Percentiles rank a stretch among this genome's conserved stretches.
Conservation (phyloP, 148 eudicot species). For the Talinum fruticosum region DNA sequence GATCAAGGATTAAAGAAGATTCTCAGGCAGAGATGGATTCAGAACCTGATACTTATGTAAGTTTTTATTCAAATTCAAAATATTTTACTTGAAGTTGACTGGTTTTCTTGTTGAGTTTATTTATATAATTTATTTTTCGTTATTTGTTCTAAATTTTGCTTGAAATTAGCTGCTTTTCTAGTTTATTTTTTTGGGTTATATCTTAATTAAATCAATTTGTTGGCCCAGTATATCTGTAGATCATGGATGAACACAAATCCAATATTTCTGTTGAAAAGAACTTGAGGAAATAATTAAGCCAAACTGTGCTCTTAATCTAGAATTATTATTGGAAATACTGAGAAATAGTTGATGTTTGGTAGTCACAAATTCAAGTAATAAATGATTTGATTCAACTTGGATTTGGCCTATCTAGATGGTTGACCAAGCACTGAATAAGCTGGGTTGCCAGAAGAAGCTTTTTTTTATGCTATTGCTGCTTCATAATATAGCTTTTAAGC, state of each 20-base stretch:
- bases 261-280: too few species aligned
- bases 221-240: too few species aligned
- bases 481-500: too few species aligned
- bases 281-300: neutral
- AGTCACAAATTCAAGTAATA: neutral
- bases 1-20: constrained; percentile 33
- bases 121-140: too few species aligned
- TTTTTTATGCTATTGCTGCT: neutral
- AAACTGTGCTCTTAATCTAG: neutral
- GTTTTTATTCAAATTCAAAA: constrained; percentile 10
- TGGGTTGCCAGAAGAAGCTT: neutral
- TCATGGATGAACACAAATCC: too few species aligned
- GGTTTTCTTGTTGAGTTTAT: neutral
- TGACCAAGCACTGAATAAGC: neutral
- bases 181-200: neutral
- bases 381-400: neutral
- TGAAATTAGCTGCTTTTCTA: neutral
- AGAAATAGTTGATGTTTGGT: too few species aligned
- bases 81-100: neutral
- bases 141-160: neutral
- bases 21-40: constrained; percentile 26
- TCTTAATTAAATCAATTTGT: too few species aligned
- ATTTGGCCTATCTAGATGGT: neutral
- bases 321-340: neutral
- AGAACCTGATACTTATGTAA: constrained; percentile 39